Evolutionary conservation across 768 basidiomycete genomes (phyloP).

Genomic region (Ramaria sp.): DNA sequence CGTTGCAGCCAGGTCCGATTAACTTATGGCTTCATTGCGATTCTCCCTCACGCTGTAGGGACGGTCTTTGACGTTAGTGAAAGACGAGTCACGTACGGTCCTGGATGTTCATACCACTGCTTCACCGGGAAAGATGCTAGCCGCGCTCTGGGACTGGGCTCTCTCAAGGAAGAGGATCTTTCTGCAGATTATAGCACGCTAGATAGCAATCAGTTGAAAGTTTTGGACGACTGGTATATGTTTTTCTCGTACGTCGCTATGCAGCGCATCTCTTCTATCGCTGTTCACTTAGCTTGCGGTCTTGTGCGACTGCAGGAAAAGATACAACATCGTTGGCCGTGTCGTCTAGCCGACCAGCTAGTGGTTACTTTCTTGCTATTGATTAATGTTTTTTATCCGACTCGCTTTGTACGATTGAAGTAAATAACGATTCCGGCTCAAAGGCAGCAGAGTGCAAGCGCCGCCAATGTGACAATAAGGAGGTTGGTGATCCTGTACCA

Average conservation of each 20-base stretch:
- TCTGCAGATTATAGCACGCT: constrained; percentile 76
- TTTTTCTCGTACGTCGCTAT: constrained; percentile 68
- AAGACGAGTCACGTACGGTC: constrained; percentile 85
- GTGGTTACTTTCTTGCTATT: not conserved
- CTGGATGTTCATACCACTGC: constrained; percentile 64
- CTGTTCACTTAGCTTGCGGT: not conserved
- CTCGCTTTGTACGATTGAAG: not conserved
- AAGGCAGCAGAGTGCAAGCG: too few relatives aligned
- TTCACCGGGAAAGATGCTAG: constrained; percentile 96
- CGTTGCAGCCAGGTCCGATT: constrained; percentile 4
- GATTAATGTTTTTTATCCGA: not conserved
- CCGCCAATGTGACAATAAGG: too few relatives aligned
- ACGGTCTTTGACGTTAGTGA: constrained; percentile 82
- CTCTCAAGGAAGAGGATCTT: constrained; percentile 76
- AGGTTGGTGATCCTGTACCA: too few relatives aligned
- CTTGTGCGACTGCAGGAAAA: constrained; percentile 37
- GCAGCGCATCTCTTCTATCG: not conserved
- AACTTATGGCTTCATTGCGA: constrained; percentile 2
- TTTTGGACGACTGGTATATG: constrained; percentile 78
- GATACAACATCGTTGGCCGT: constrained; percentile 80
- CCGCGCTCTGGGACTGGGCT: constrained; percentile 80
- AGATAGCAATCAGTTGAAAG: constrained; percentile 59
- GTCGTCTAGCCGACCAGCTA: constrained; percentile 35
- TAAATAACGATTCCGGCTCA: too few relatives aligned
- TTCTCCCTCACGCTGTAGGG: constrained; percentile 32